Evolutionary conservation across 805 yeast species (phyloP).

Genomic region (Candida germanica): DNA sequence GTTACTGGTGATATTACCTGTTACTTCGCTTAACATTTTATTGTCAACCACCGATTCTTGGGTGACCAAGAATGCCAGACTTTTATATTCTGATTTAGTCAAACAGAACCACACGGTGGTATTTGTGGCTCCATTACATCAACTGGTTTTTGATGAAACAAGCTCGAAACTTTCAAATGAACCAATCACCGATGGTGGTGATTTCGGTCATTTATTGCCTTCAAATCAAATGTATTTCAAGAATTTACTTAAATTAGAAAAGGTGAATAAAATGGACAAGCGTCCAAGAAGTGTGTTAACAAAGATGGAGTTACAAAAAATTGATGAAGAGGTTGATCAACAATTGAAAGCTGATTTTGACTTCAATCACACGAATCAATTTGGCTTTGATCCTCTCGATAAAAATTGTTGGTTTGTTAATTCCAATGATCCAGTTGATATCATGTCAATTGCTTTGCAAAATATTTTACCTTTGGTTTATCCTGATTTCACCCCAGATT

Average conservation of each 20-base stretch:
- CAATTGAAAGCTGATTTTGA: neutral
- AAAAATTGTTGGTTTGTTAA: constrained; percentile 33
- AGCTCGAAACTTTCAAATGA: neutral
- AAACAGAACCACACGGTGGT: constrained; percentile 28
- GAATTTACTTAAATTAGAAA: constrained; percentile 11
- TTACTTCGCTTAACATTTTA: constrained; percentile 24
- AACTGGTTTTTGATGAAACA: constrained; percentile 6
- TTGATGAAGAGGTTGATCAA: constrained; percentile 5
- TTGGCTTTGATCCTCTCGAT: constrained; percentile 36
- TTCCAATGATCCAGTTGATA: constrained; percentile 21
- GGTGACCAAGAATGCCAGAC: constrained; percentile 34
- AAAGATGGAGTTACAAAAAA: constrained; percentile 5
- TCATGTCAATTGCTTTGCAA: constrained; percentile 24
- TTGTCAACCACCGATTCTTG: constrained; percentile 34
- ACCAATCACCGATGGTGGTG: constrained; percentile 27
- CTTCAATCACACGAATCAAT: constrained; percentile 13
- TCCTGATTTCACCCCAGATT: constrained; percentile 26
- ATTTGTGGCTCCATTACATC: constrained; percentile 30
- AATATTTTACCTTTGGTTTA: constrained; percentile 23
- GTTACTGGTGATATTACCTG: constrained; percentile 2
- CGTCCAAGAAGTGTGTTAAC: constrained; percentile 10
- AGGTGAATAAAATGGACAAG: constrained; percentile 5
- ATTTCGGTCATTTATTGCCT: constrained; percentile 30
- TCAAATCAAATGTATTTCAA: constrained; percentile 29
- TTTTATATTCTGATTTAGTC: constrained; percentile 23